Evolutionary conservation across 148 eudicot genomes (phyloP).

Genomic region (Cornus controversa): DNA sequence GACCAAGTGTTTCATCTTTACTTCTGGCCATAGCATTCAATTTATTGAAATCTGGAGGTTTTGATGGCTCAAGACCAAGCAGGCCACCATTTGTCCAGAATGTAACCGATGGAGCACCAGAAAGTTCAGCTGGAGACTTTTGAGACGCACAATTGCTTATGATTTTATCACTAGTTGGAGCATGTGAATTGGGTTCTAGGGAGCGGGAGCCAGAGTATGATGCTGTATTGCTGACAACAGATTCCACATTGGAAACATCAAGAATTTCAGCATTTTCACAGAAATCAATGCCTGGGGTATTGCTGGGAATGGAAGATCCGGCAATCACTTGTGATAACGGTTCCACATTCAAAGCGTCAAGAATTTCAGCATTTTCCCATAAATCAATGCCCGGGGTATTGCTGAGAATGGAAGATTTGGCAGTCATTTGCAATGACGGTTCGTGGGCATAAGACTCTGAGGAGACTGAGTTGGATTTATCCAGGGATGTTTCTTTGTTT

Average conservation of each 20-base stretch:
- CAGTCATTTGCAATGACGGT: slow-evolving; percentile 22
- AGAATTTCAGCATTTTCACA: slow-evolving; percentile 15
- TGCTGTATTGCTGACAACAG: slow-evolving; percentile 25
- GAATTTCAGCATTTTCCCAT: slow-evolving; percentile 14
- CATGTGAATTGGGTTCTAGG: slow-evolving; percentile 13
- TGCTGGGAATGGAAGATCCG: slow-evolving; percentile 19
- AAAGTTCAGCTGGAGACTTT: slow-evolving; percentile 32
- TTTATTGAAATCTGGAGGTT: slow-evolving; percentile 67
- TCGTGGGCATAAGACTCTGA: slow-evolving; percentile 21
- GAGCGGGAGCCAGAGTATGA: slow-evolving; percentile 27
- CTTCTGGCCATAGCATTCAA: slow-evolving; percentile 15
- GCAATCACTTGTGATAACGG: slow-evolving; percentile 22
- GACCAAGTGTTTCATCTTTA: slow-evolving; percentile 17
- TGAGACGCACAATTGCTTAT: slow-evolving; percentile 21
- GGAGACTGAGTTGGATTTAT: slow-evolving; percentile 16
- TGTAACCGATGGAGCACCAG: slow-evolving; percentile 37
- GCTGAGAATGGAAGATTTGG: slow-evolving; percentile 20
- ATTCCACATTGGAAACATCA: slow-evolving; percentile 24
- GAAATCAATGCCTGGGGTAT: slow-evolving; percentile 13
- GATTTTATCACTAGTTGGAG: slow-evolving; percentile 12
- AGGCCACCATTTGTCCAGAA: slow-evolving; percentile 90
- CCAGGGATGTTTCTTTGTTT: slow-evolving; percentile 12
- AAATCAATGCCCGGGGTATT: slow-evolving; percentile 12
- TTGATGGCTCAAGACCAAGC: slow-evolving; percentile 87
- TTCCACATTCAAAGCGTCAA: too few species aligned